Evolutionary conservation across 192 early-diverging fungal species (phyloP).

Genomic region (Coemansia sp.): DNA sequence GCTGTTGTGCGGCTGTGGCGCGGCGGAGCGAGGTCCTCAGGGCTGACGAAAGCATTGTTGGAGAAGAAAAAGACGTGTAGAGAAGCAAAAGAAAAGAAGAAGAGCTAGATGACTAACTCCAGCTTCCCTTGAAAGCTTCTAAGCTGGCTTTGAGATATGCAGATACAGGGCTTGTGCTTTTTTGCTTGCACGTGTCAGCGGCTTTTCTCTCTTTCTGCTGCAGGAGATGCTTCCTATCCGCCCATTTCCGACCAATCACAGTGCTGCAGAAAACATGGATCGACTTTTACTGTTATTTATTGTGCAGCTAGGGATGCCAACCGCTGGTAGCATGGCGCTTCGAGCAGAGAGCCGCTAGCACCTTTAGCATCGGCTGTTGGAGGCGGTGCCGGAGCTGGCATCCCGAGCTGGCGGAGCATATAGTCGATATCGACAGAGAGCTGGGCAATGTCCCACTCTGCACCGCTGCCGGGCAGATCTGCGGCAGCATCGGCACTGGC

Average conservation of each 20-base stretch:
- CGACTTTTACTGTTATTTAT: neutral
- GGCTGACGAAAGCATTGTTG: conserved; percentile 21
- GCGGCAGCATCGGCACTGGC: neutral
- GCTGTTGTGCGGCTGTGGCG: neutral
- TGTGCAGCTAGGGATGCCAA: neutral
- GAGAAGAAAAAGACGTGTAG: neutral
- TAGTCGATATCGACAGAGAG: conserved; percentile 26
- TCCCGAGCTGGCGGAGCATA: conserved; percentile 12
- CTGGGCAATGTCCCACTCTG: conserved; percentile 37
- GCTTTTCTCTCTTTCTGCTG: too few species aligned
- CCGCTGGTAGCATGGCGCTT: conserved; percentile 5
- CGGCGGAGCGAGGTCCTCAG: conserved; percentile 13
- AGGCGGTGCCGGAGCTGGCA: neutral
- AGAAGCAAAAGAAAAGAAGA: neutral
- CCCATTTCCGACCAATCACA: conserved; percentile 4
- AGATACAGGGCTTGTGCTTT: too few species aligned
- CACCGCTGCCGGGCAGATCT: neutral
- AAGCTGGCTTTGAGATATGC: too few species aligned
- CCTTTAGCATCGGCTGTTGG: neutral
- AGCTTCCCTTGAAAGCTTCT: too few species aligned
- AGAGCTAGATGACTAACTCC: too few species aligned
- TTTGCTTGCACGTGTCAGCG: neutral
- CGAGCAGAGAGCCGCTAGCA: neutral
- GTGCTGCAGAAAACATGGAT: neutral
- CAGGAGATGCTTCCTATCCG: neutral